Conservation (phyloP, 768 basidiomycete species). For the Clitopilus hobsonii region DNA sequence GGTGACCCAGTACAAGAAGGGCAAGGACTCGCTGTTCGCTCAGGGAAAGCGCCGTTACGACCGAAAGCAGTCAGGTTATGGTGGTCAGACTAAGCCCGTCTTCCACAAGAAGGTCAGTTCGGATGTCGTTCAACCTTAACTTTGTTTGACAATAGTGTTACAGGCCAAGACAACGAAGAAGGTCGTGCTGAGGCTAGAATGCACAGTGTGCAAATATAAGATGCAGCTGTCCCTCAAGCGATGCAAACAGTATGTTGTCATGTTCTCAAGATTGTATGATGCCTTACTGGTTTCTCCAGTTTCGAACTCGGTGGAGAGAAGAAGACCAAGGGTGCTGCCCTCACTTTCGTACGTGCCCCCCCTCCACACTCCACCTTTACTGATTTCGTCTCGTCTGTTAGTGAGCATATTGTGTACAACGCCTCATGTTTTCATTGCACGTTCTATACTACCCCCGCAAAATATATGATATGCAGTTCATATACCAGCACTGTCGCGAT, state of each 20-base stretch:
- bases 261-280: not conserved
- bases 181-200: constrained; percentile 96
- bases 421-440: not conserved
- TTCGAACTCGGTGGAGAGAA: constrained; percentile 99
- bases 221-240: constrained; percentile 95
- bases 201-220: constrained; percentile 98
- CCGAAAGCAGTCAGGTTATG: constrained; percentile 97
- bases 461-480: not conserved
- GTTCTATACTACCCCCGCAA: not conserved
- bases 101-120: constrained; percentile 97
- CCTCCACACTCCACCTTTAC: not conserved
- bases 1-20: constrained; percentile 99
- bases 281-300: constrained; percentile 33
- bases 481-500: no score
- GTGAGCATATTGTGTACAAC: not conserved
- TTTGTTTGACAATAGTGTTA: not conserved
- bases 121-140: not conserved
- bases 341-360: constrained; percentile 74
- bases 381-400: not conserved
- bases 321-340: constrained; percentile 97
- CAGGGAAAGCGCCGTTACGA: constrained; percentile 99
- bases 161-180: constrained; percentile 99
- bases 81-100: constrained; percentile 99
- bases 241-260: constrained; percentile 88
- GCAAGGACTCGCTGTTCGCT: constrained; percentile 95